phyloP scores from a whole-genome alignment of 495 filamentous ascomycete species.

The Aspergillus funiculosus region DNA sequence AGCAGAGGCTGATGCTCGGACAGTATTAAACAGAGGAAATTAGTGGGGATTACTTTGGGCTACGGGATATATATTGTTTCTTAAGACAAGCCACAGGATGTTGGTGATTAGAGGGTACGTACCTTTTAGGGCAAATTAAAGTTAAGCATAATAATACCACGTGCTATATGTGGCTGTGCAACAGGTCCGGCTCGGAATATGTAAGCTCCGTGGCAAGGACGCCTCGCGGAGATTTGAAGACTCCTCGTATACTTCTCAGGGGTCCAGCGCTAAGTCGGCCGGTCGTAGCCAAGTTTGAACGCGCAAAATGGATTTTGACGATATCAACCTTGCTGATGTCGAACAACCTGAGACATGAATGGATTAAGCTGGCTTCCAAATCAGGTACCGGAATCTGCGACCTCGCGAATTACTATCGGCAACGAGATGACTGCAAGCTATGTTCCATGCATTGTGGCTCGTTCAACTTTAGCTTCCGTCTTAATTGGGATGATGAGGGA shows the following conservation, averaged over 20 bases:
- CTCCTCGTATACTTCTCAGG: background rate
- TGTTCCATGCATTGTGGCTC: slow-evolving; percentile 12
- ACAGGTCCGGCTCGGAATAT: background rate
- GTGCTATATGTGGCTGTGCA: background rate
- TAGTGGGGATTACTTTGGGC: too few relatives aligned
- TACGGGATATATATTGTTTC: too few relatives aligned
- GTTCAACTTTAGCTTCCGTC: slow-evolving; percentile 13
- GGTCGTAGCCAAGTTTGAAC: background rate
- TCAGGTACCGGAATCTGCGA: slow-evolving; percentile 6
- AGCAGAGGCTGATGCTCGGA: too few relatives aligned
- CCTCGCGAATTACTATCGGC: slow-evolving; percentile 4
- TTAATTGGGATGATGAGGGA: slow-evolving; percentile 6
- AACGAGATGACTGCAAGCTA: slow-evolving; percentile 7
- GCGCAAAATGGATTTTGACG: slow-evolving; percentile 6
- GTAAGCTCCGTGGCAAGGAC: background rate
- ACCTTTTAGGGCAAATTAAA: background rate
- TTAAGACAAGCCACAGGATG: too few relatives aligned
- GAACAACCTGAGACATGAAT: slow-evolving; percentile 3
- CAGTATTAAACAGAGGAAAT: too few relatives aligned
- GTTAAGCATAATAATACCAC: background rate
- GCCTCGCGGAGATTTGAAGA: background rate
- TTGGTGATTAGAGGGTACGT: too few relatives aligned
- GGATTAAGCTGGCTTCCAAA: slow-evolving; percentile 1
- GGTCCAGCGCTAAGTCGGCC: background rate
- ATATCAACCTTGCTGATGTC: slow-evolving; percentile 5